Base-by-base conservation (phyloP, 768 basidiomycete genomes). In the Kwoniella dejecticola region DNA sequence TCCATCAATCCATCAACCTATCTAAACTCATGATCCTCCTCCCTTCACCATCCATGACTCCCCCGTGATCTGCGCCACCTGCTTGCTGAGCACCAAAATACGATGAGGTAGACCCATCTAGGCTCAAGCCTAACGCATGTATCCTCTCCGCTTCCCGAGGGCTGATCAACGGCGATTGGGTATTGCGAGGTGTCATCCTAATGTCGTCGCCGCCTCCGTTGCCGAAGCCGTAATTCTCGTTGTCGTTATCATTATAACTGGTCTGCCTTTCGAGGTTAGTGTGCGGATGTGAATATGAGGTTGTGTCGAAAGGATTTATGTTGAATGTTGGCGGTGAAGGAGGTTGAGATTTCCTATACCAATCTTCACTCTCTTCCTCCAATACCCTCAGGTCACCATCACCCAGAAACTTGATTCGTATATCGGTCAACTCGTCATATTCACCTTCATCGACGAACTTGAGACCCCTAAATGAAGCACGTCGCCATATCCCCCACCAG, bases 401-500 rank as follows among this genome's bases (percentile, higher is more conserved):
- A 7, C 49, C 68, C 23, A 74, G 50, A 10, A 67, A 66, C 17
- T 62, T 57, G 11, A 68, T 11, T 41, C 45, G 7, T 2, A 56
- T 57, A 36, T 62, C 63, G 12, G 33, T 19, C 26, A 41, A 31
- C 23, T 47, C 57, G 40, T 65, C 60, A 15, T 59, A 50, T n/a
- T 48, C 23, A 8, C 44, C 60, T 21, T 55, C 52, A n/a, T 24
- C 5, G 4, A 21, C 2, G n/a, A n/a, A 1, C 17, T 45, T 30
- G 30, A 62, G 6, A 0, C 60, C 60, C n/a, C 60, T 49, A 2
- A 27, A 11, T 5, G 60, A 47, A 10, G 60, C 60, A 6, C 60
- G 19, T 6, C 60, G 30, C 71, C 74, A 73, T 30, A 77, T 67
- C 10, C 71, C 76, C 70, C 73, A 77, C 76, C 76, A 77, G 38